phyloP scores from a whole-genome alignment of 768 basidiomycete species.

The Termitomyces sp. region DNA sequence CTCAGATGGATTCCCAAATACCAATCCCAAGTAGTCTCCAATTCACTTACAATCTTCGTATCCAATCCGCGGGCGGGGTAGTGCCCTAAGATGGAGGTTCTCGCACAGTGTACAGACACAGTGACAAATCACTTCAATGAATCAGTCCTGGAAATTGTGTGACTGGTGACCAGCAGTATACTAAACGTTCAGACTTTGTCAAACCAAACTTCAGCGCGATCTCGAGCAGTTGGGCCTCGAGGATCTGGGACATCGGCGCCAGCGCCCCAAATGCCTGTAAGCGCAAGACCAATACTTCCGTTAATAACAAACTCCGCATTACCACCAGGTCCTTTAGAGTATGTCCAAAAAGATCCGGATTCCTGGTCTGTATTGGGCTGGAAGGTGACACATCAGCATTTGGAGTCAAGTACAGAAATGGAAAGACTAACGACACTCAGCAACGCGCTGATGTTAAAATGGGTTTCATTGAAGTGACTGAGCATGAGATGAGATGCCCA shows the following conservation, averaged over 20 bases:
- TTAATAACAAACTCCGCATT: conserved; percentile 19
- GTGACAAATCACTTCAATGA: too few relatives aligned
- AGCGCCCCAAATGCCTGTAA: conserved; percentile 22
- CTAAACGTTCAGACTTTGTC: conserved; percentile 13
- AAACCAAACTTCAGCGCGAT: conserved; percentile 28
- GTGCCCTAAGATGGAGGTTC: too few relatives aligned
- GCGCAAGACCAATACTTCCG: conserved; percentile 16
- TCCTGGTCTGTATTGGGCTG: conserved; percentile 19
- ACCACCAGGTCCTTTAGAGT: neutral
- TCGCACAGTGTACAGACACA: too few relatives aligned
- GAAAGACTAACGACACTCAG: conserved; percentile 19
- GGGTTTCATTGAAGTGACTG: conserved; percentile 24
- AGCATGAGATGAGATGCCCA: conserved; percentile 21
- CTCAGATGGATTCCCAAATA: too few relatives aligned
- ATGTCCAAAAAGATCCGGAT: conserved; percentile 22
- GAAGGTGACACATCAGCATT: neutral
- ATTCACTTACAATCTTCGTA: too few relatives aligned
- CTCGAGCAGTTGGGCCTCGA: conserved; percentile 17
- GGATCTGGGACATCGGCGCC: conserved; percentile 18
- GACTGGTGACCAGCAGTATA: neutral
- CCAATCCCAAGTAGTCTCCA: too few relatives aligned
- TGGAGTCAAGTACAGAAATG: neutral
- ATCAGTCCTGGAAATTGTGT: neutral
- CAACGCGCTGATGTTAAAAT: conserved; percentile 21
- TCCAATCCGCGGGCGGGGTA: too few relatives aligned